Evolutionary conservation across 441 rosid species (phyloP).

Genomic region (Syzygium syzygioides): DNA sequence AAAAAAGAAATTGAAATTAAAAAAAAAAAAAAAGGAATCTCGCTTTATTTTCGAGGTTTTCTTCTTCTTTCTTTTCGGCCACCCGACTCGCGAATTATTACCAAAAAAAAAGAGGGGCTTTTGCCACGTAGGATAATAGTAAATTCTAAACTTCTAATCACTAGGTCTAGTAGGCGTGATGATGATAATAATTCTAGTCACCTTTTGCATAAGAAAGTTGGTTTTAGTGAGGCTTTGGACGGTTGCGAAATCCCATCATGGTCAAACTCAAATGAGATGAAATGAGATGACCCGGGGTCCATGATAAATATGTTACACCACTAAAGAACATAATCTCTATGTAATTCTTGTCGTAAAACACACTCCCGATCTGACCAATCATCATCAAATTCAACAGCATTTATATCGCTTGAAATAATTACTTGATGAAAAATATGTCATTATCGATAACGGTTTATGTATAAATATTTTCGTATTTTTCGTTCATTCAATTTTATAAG

Average conservation of each 20-base stretch:
- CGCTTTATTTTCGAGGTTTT: not conserved
- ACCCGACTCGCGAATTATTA: not conserved
- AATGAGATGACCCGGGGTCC: not conserved
- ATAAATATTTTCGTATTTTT: not conserved
- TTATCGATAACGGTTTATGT: not conserved
- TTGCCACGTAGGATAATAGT: not conserved
- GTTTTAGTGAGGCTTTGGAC: not conserved
- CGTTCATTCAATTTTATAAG: not conserved
- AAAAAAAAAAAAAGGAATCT: not conserved
- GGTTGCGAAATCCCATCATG: not conserved
- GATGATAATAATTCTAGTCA: not conserved
- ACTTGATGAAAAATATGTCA: fast-evolving
- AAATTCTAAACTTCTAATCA: not conserved
- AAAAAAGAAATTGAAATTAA: too few species aligned
- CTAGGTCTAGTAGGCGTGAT: not conserved
- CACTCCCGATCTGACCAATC: not conserved
- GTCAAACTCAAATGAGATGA: not conserved
- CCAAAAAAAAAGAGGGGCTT: not conserved
- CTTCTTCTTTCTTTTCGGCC: not conserved
- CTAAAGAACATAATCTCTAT: not conserved
- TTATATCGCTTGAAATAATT: too few species aligned
- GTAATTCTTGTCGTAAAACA: not conserved
- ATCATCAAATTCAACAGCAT: not conserved
- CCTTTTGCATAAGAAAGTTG: not conserved
- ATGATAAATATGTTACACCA: not conserved